Conservation (phyloP, 2,329 filamentous ascomycete species). For the Colletotrichum echinochloae region DNA sequence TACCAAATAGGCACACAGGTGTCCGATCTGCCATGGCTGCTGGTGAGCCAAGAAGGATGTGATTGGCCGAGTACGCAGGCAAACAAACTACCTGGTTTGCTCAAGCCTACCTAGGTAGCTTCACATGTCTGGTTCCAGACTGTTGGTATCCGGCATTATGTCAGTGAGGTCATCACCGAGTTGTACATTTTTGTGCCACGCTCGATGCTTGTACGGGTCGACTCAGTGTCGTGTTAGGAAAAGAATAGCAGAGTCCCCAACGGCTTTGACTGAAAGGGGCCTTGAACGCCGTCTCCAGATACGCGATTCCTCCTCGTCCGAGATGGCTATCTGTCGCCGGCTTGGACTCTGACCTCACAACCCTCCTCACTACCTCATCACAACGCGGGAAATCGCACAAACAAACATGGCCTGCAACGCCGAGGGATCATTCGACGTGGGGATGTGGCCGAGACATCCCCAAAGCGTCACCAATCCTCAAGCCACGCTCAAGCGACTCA, state of each 20-base stretch:
- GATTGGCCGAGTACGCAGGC: slow-evolving; percentile 20
- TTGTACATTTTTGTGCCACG: not conserved
- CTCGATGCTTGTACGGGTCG: not conserved
- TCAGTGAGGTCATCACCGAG: not conserved
- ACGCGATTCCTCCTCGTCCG: not conserved
- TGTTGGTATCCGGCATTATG: not conserved
- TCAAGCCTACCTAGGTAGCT: not conserved
- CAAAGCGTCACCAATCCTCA: not conserved
- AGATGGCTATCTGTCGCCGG: not conserved
- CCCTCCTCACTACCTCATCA: not conserved
- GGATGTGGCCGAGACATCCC: not conserved
- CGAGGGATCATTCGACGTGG: not conserved
- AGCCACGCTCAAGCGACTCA: not conserved
- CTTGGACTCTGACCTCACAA: not conserved
- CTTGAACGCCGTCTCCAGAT: not conserved
- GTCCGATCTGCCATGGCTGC: not conserved
- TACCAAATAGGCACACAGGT: no score
- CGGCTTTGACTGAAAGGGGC: not conserved
- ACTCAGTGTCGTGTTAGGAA: not conserved
- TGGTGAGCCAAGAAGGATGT: not conserved
- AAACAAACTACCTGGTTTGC: not conserved
- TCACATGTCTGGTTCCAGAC: not conserved
- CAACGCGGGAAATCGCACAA: not conserved
- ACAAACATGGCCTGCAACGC: not conserved
- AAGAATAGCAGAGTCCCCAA: not conserved